phyloP scores from a whole-genome alignment of 192 early-diverging fungal species.

The Dispira parvispora region DNA sequence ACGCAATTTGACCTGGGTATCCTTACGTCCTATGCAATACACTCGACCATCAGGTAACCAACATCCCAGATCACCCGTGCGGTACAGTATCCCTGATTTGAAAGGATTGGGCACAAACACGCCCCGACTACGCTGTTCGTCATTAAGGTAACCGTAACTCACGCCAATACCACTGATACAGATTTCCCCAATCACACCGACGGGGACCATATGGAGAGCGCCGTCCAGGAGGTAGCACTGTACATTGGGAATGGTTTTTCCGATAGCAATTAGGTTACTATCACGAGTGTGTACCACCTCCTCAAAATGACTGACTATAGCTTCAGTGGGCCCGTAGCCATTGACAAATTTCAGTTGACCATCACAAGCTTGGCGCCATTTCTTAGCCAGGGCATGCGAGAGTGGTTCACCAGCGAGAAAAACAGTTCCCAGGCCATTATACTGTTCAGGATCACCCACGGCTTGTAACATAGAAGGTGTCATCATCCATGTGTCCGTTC shows the following conservation, averaged over 20 bases:
- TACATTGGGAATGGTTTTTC: neutral
- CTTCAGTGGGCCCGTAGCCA: neutral
- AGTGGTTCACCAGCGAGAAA: neutral
- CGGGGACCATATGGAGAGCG: neutral
- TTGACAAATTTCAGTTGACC: neutral
- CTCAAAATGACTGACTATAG: neutral
- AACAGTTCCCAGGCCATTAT: neutral
- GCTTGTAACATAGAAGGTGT: neutral
- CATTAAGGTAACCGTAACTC: slow-evolving; percentile 18
- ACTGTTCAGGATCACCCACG: neutral
- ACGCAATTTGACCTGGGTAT: slow-evolving; percentile 21
- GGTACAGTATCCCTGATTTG: slow-evolving; percentile 14
- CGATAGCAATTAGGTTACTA: neutral
- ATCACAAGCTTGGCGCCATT: neutral
- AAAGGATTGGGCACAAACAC: slow-evolving; percentile 24
- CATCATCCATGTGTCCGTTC: neutral
- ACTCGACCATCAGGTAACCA: slow-evolving; percentile 19
- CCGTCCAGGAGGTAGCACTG: neutral
- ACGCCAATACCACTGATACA: slow-evolving; percentile 11
- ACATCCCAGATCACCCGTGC: slow-evolving; percentile 17
- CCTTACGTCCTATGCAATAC: slow-evolving; percentile 17
- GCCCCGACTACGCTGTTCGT: slow-evolving; percentile 15
- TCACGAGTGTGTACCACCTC: neutral
- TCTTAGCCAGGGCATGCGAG: neutral
- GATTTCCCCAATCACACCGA: neutral